Evolutionary conservation across 257 asterid species (phyloP), one percentile per base, ranked within the genome.

Genomic region (Salvia hispanica): DNA sequence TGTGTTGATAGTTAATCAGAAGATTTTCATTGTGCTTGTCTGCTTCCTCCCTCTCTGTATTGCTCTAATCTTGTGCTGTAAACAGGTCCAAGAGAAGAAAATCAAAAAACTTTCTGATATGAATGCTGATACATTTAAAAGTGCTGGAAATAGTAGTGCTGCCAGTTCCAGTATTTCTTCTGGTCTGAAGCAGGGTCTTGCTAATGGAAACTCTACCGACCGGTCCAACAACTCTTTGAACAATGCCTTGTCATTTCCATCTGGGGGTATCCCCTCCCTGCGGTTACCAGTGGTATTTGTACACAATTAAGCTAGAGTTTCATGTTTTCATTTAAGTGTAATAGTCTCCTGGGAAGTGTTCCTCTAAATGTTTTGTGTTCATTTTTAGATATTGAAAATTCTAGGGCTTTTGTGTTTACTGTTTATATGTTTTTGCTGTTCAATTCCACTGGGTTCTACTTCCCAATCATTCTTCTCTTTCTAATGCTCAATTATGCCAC

Each of bases 11-110:
- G 11, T 9, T 56, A 66, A 18, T 55, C 56, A 16, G 31, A 12
- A 45, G 31, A 25, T 34, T 40, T 59, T 51, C 36, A 37, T 15
- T 47, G 59, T 56, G 11, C 42, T 43, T 21, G 31, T 25, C 57
- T 44, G 25, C 6, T 57, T 50, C 28, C 42, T 54, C 53, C 31
- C 9, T 28, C 64, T 33, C 6, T 15, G 13, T 2, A 25, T 25
- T 25, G 11, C 39, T 61, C 57, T 61, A 37, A 68, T 15, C 51
- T 70, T 76, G 72, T 72, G 52, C 70, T 72, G 62, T 71, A 71
- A 76, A 77, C 95, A 95, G 99, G 98, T 95, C 70, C 98, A 84
- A 78, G 99, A 91, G 88, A 95, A 91, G 91, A 91, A 95, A 73
- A 82, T 95, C 72, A 91, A 95, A 93, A 95, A 89, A 85, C 74